phyloP scores from a whole-genome alignment of 2,329 filamentous ascomycete species.

The Pseudocercospora macadamiae region DNA sequence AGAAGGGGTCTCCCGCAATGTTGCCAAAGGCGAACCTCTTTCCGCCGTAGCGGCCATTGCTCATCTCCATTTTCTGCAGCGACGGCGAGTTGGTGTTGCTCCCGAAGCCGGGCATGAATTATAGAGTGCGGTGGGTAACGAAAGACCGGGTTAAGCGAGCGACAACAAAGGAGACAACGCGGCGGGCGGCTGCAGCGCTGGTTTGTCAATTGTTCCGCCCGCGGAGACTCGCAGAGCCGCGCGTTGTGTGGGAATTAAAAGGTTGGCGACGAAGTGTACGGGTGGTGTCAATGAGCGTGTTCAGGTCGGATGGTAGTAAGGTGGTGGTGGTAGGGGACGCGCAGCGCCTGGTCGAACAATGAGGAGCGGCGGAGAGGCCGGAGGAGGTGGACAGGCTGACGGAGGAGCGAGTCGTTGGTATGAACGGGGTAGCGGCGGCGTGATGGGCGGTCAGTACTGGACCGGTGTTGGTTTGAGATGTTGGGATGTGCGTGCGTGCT shows the following conservation, averaged over 20 bases:
- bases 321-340: neutral
- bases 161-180: slow-evolving; percentile 18
- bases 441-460: neutral
- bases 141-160: slow-evolving; percentile 25
- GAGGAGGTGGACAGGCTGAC: neutral
- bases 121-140: slow-evolving; percentile 2
- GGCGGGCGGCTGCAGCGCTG: slow-evolving; percentile 13
- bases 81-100: slow-evolving; percentile 30
- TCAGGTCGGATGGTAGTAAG: neutral
- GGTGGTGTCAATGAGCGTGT: neutral
- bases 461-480: neutral
- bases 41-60: slow-evolving; percentile 41
- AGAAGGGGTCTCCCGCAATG: slow-evolving; percentile 94
- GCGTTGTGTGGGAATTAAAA: neutral
- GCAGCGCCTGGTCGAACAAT: neutral
- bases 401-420: neutral
- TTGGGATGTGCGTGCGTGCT: too few species aligned
- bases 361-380: neutral
- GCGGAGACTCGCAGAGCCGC: slow-evolving; percentile 8
- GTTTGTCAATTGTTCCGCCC: neutral
- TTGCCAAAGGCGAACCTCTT: slow-evolving; percentile 75
- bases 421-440: neutral
- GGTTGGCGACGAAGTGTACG: neutral
- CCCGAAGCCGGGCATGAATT: slow-evolving; percentile 34
- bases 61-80: slow-evolving; percentile 38